These are phyloP conservation scores for Tinospora cordifolia DNA, from an alignment of 164 flowering plant species.

Conservation along the genomic window DNA sequence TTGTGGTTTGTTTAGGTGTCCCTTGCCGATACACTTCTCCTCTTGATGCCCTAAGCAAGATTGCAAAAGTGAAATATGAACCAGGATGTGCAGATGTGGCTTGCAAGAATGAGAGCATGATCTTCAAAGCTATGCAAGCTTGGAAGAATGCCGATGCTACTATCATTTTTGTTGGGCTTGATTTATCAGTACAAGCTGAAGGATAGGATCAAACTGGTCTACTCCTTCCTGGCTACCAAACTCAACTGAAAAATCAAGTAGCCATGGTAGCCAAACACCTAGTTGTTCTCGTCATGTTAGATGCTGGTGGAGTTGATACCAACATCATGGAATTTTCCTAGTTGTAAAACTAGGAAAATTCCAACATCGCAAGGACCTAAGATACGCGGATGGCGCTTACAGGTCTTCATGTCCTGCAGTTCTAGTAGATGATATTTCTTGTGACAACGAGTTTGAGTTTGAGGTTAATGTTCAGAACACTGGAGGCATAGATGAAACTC, in stretches of 20 bases:
- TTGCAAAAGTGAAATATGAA: not conserved
- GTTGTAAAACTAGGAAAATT: not conserved
- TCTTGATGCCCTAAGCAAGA: constrained; percentile 9
- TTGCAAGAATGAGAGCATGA: constrained; percentile 7
- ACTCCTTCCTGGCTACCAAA: constrained; percentile 36
- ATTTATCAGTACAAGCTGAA: constrained; percentile 34
- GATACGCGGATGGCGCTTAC: not conserved
- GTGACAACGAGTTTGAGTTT: constrained; percentile 8
- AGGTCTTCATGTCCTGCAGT: constrained; percentile 17
- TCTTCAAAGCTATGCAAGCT: constrained; percentile 9
- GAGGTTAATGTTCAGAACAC: constrained; percentile 16
- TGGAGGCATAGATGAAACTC: constrained; percentile 10
- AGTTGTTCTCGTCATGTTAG: constrained; percentile 28
- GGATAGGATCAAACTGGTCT: constrained; percentile 27
- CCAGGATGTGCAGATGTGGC: constrained; percentile 14
- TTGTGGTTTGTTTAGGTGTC: constrained; percentile 9
- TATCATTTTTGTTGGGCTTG: constrained; percentile 36
- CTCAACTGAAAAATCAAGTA: constrained; percentile 18
- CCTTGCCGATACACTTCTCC: constrained; percentile 19
- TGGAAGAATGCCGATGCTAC: constrained; percentile 28
- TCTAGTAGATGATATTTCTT: constrained; percentile 12
- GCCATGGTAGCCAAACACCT: constrained; percentile 26
- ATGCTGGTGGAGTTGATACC: constrained; percentile 30
- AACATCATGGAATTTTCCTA: too few species aligned
- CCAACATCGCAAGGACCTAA: constrained; percentile 15